Percentiles rank a stretch among this genome's conserved stretches.
Evolutionary conservation across 2,329 filamentous ascomycete species (phyloP).

Genomic region (Penicillium rolfsii): DNA sequence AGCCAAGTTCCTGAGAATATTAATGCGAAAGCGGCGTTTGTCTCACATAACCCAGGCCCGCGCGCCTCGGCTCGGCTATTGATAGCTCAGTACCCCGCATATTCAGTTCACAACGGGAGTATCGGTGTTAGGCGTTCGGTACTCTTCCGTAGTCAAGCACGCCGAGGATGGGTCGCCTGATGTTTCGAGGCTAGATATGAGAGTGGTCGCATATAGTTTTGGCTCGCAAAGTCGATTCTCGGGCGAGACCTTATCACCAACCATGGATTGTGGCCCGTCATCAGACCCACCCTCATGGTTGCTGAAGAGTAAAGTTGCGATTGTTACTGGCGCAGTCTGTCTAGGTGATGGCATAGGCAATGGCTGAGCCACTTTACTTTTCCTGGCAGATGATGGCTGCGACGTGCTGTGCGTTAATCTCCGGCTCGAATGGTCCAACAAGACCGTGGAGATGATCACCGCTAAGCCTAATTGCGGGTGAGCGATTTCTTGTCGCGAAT

Average conservation of each 20-base stretch:
- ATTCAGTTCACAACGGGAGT: not conserved
- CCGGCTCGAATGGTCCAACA: conserved; percentile 53
- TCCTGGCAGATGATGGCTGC: conserved; percentile 63
- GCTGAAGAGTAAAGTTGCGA: conserved; percentile 38
- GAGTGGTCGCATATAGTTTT: not conserved
- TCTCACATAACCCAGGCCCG: not conserved
- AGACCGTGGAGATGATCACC: conserved; percentile 59
- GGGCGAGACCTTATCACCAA: conserved; percentile 8
- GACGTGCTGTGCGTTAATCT: conserved; percentile 63
- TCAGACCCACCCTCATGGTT: conserved; percentile 30
- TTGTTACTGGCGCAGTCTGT: conserved; percentile 64
- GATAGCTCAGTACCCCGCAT: not conserved
- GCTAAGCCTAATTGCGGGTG: conserved; percentile 42
- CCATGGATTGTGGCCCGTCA: conserved; percentile 23
- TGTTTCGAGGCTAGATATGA: not conserved
- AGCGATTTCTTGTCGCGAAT: conserved; percentile 38
- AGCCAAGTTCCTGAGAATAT: not conserved
- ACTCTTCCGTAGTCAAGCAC: not conserved
- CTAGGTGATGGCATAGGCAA: conserved; percentile 63
- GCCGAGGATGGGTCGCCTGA: not conserved
- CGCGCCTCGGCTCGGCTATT: conserved; percentile 27
- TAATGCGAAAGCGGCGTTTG: not conserved
- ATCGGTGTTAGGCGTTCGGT: not conserved
- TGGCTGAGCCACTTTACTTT: conserved; percentile 60
- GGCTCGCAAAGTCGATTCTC: not conserved